These are phyloP conservation scores for Heliocybe sulcata DNA, from an alignment of 1,284 basidiomycete genomes.

Conservation along the genomic window DNA sequence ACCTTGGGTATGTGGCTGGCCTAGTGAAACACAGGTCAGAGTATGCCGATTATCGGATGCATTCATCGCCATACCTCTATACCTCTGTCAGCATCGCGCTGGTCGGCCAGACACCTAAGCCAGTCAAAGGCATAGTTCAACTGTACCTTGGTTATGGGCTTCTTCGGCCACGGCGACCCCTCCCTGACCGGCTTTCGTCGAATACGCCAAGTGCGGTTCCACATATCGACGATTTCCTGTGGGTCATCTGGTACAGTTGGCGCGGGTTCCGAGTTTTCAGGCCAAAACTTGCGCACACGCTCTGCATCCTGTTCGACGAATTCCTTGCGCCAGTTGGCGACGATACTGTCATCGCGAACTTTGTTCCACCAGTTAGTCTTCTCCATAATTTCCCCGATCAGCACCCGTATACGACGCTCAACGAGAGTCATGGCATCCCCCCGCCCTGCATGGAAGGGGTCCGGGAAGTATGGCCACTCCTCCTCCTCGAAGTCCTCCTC, in stretches of 20 bases:
- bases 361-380: conserved; percentile 13
- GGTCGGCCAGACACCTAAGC: conserved; percentile 9
- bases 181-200: neutral
- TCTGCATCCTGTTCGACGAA: conserved; percentile 11
- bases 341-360: conserved; percentile 9
- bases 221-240: no score
- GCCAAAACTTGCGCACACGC: conserved; percentile 3
- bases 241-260: no score
- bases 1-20: conserved; percentile 6
- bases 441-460: neutral
- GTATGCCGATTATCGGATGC: neutral
- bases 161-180: neutral
- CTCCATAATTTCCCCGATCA: conserved; percentile 10
- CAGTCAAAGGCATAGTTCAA: conserved; percentile 14
- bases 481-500: no score
- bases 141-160: conserved; percentile 1
- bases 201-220: neutral
- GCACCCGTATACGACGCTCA: conserved; percentile 7
- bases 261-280: no score
- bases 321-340: conserved; percentile 10
- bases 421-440: neutral
- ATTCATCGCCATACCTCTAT: conserved; percentile 11
- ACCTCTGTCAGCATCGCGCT: conserved; percentile 11
- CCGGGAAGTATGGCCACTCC: neutral
- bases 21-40: neutral